Conservation (phyloP, 2,329 filamentous ascomycete species). For the Westerdykella aurantiaca region DNA sequence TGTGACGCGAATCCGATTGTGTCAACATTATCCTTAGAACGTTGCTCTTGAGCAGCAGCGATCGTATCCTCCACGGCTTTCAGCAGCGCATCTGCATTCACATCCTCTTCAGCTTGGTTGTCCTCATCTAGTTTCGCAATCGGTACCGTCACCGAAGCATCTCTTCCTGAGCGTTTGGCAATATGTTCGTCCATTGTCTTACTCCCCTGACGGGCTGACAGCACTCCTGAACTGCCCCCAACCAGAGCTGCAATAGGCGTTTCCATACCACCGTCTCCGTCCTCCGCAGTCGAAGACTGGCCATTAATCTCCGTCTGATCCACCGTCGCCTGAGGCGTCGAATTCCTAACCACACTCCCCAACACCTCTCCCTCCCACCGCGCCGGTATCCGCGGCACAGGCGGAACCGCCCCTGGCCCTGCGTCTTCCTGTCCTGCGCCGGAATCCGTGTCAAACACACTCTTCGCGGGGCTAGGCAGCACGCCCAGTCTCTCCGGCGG, state of each 20-base stretch:
- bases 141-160: no score
- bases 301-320: background rate
- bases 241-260: background rate
- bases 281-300: background rate
- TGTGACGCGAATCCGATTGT: no score
- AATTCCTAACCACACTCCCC: no score
- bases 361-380: conserved; percentile 7
- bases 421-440: conserved; percentile 13
- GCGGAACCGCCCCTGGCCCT: conserved; percentile 13
- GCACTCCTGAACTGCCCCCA: background rate
- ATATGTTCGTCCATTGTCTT: no score
- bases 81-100: background rate
- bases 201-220: background rate
- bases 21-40: no score
- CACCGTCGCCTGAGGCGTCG: no score
- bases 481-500: conserved; percentile 18
- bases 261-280: background rate
- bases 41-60: no score
- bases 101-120: background rate
- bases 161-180: no score
- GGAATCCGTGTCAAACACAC: conserved; percentile 17
- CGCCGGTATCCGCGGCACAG: conserved; percentile 26
- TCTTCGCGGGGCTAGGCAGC: conserved; percentile 27
- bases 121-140: background rate
- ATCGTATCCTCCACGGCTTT: no score